Base-by-base conservation (phyloP, 108 stramenopile genomes). In the Skeletonema menzelii region DNA sequence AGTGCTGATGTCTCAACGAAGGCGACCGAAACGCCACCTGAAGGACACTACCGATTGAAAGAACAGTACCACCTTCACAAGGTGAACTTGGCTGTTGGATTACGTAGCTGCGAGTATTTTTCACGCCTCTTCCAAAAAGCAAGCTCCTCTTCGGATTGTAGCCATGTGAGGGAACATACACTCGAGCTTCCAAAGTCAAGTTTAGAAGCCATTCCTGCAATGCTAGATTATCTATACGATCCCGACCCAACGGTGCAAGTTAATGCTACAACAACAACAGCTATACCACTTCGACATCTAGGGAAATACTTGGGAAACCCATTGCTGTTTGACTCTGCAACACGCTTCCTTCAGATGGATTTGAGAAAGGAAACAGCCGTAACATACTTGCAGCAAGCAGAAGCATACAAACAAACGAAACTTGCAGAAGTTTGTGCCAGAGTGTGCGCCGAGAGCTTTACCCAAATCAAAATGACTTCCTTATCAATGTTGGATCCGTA, bases 81-180 rank as follows among this genome's bases (percentile, higher is more conserved):
- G 34, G 82, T 83, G 8, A 82, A 77, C 46, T 68, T 87, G 46
- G 82, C 82, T 11, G 74, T 87, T n/a, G 86, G 86, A 44, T 70
- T 70, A 17, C 78, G 86, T 5, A 60, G 78, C 31, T 87, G 86
- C 66, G 84, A 75, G 34, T 84, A 81, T 64, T 85, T 87, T 67
- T 30, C 75, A 47, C 71, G 71, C 31, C 62, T 73, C 28, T 73
- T 85, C 60, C 68, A 26, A 24, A 63, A 62, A 40, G 40, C 32
- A 2, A 20, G 55, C 8, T 15, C 24, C 13, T 65, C 65, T 32
- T 49, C 27, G 14, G 20, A 55, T 56, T 38, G 46, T 15, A 44
- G 44, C 8, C 19, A 6, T 40, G 34, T 62, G 30, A 73, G 55
- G 31, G 30, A 55, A 44, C 71, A 72, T 69, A 68, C 38, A 8